Evolutionary conservation across 164 flowering plant genomes (phyloP), one percentile per base, ranked within the genome.

Genomic region (Tetracentron sinense): DNA sequence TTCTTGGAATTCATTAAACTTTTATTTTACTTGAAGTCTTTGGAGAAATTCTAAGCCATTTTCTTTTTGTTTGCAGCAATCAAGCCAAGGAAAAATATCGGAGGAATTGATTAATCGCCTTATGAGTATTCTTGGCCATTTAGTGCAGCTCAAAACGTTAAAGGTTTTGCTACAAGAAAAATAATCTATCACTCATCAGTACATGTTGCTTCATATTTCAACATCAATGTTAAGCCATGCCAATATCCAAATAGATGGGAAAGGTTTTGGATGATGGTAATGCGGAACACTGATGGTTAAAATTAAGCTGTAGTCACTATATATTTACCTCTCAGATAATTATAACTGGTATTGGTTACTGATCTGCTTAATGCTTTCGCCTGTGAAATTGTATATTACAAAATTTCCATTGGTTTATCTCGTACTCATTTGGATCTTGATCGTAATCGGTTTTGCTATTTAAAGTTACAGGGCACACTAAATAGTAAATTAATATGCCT

Each of bases 41-140:
- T 69, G 21, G 42, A 44, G 2, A 59, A 26, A 31, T 38, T n/a
- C 20, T 56, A 44, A 38, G 16, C 21, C 23, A 47, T 56, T 31
- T 54, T 29, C 0, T 68, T 70, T 62, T 50, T 60, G 61, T 42
- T 67, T 77, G 75, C 78, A 82, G 90, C 94, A 92, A 74, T 83
- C 90, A 35, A 81, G 79, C 76, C 88, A 88, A 63, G 97, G 99
- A 42, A 90, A 78, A 76, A 72, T 92, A 67, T 80, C 99, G 14
- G 84, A 83, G 58, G 99, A 92, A 68, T 71, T 95, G 56, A 38
- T 90, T 56, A 78, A 71, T 64, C 94, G 92, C 46, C 87, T 95
- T 35, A 92, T 86, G 93, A 77, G 90, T 59, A 88, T 89, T 73
- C 78, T 95, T 48, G 97, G 99, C 33, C 97, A 92, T 72, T 64